Evolutionary conservation across 345 rosid genomes (phyloP).

Genomic region (Pugionium cornutum): DNA sequence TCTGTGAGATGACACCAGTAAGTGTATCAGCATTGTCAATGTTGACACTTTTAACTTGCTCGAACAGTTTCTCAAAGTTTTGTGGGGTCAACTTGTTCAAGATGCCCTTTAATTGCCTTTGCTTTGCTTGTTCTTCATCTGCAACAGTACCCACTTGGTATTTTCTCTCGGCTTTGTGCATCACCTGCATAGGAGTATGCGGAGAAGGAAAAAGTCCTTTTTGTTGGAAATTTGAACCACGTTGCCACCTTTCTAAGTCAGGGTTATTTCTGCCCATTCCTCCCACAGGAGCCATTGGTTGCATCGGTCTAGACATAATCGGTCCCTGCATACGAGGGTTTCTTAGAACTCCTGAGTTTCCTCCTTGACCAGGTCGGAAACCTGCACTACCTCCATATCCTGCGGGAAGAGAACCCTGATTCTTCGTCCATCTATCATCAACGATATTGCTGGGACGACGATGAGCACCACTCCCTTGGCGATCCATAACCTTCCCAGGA

Average conservation of each 20-base stretch:
- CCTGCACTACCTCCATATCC: conserved; percentile 60
- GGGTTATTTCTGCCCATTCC: conserved; percentile 60
- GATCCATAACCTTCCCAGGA: conserved; percentile 65
- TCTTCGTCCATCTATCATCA: conserved; percentile 74
- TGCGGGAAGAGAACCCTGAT: conserved; percentile 47
- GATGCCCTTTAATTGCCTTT: conserved; percentile 83
- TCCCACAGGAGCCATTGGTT: conserved; percentile 60
- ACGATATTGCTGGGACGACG: conserved; percentile 65
- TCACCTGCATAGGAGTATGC: conserved; percentile 70
- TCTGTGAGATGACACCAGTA: conserved; percentile 78
- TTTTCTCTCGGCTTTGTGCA: conserved; percentile 94
- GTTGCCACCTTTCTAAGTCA: conserved; percentile 90
- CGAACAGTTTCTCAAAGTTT: conserved; percentile 87
- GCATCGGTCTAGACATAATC: conserved; percentile 75
- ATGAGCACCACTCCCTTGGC: conserved; percentile 61
- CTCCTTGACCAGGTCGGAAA: conserved; percentile 73
- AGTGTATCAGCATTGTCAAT: conserved; percentile 81
- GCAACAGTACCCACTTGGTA: conserved; percentile 80
- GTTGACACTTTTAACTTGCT: conserved; percentile 84
- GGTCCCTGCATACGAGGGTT: conserved; percentile 67
- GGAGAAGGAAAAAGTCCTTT: conserved; percentile 89
- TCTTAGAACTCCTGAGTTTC: conserved; percentile 69
- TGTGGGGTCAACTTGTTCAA: conserved; percentile 96
- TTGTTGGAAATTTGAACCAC: conserved; percentile 58
- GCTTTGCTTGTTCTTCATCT: conserved; percentile 82